phyloP scores from a whole-genome alignment of 768 basidiomycete species.

The Boletellus ananas region DNA sequence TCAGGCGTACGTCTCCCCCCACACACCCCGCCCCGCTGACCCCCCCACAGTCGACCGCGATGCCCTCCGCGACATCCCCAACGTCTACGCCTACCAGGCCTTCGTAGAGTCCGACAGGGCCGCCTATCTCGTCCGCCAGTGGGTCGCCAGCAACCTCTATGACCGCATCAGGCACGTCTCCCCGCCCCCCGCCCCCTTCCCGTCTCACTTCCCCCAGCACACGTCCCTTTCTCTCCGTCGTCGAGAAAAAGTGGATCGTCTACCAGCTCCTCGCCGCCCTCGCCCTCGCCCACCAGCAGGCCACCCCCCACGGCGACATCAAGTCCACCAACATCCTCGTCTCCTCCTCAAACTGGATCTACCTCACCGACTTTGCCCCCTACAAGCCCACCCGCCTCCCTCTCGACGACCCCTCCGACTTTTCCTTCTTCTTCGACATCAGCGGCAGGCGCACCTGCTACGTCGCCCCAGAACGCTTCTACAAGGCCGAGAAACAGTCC shows the following conservation, averaged over 20 bases:
- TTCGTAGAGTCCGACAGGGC: slow-evolving; percentile 96
- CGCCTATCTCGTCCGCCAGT: slow-evolving; percentile 92
- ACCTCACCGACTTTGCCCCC: slow-evolving; percentile 89
- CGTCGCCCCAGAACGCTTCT: slow-evolving; percentile 94
- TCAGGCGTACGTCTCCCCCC: slow-evolving; percentile 57
- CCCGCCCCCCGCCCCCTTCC: background rate
- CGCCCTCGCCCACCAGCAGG: slow-evolving; percentile 75
- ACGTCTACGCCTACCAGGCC: slow-evolving; percentile 84
- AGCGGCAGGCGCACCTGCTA: slow-evolving; percentile 93
- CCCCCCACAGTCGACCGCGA: slow-evolving; percentile 72
- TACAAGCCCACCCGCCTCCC: slow-evolving; percentile 97
- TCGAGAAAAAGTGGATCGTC: slow-evolving; percentile 98
- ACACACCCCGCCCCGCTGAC: background rate
- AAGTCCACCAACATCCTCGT: slow-evolving; percentile 97
- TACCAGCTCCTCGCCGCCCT: slow-evolving; percentile 89
- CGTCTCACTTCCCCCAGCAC: slow-evolving; percentile 51
- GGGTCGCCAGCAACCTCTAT: slow-evolving; percentile 91
- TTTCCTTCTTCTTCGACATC: slow-evolving; percentile 97
- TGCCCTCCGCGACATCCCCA: slow-evolving; percentile 75
- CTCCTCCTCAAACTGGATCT: slow-evolving; percentile 94
- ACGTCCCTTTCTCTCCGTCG: slow-evolving; percentile 82
- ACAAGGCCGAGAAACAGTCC: slow-evolving; percentile 69
- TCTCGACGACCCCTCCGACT: slow-evolving; percentile 94
- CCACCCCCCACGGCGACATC: slow-evolving; percentile 96
- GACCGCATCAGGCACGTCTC: slow-evolving; percentile 89